Evolutionary conservation across 2,329 filamentous ascomycete species (phyloP).

Genomic region (Neofusicoccum kwambonambiense): DNA sequence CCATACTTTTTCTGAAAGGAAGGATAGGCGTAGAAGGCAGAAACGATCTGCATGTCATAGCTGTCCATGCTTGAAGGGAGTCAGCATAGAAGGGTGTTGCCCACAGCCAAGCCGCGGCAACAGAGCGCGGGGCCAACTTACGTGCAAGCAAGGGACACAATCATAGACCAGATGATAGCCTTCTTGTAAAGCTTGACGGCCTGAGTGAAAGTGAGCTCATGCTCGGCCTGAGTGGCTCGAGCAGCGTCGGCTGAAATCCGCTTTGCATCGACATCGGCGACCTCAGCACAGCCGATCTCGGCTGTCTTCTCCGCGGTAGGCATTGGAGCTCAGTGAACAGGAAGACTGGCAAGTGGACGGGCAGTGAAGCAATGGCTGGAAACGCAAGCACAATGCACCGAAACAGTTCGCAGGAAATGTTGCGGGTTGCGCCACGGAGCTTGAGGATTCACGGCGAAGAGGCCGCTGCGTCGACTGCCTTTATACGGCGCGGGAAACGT

Average conservation of each 20-base stretch:
- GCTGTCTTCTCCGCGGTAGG: background rate
- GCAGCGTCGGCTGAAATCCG: background rate
- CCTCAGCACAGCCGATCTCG: background rate
- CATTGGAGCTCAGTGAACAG: too few species aligned
- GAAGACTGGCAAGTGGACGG: too few species aligned
- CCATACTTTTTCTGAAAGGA: slow-evolving; percentile 47
- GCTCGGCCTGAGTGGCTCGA: background rate
- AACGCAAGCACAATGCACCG: too few species aligned
- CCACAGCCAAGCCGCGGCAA: background rate
- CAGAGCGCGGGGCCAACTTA: background rate
- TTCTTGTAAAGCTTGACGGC: slow-evolving; percentile 63
- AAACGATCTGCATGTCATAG: slow-evolving; percentile 76
- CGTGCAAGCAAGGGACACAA: slow-evolving; percentile 67
- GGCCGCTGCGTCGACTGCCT: too few species aligned
- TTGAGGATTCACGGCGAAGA: too few species aligned
- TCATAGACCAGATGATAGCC: slow-evolving; percentile 76
- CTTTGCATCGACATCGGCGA: background rate
- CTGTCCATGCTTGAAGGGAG: slow-evolving; percentile 80
- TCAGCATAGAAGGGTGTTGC: background rate
- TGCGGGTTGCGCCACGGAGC: too few species aligned
- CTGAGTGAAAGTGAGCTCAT: background rate
- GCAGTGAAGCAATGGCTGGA: too few species aligned
- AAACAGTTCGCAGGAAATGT: too few species aligned
- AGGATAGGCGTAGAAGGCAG: slow-evolving; percentile 64
- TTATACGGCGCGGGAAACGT: too few species aligned